Evolutionary conservation across 306 rosid genomes (phyloP), one percentile per base, ranked within the genome.

Genomic region (Neltuma alba): DNA sequence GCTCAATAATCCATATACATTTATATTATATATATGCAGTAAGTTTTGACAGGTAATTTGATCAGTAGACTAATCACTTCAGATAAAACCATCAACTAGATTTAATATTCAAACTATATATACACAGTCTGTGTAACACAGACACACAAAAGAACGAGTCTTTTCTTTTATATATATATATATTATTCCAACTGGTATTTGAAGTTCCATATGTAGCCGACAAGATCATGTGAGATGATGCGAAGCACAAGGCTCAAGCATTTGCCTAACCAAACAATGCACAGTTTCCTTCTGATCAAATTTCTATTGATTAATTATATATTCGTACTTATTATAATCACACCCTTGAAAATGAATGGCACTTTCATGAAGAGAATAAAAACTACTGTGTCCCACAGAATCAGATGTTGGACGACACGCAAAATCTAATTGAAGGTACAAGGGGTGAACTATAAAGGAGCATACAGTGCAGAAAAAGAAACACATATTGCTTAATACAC

Each of bases 221-320:
- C 89, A 88, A 79, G 45, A 88, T 73, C 87, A 87, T 84, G 87
- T 90, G 91, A 82, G 70, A 31, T 72, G 85, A 81, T 84, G 84
- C 79, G 77, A 82, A 87, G 82, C 91, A 83, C 88, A 83, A 85
- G 52, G 91, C 85, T 83, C 77, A 74, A 82, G 82, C 84, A 85
- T 75, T 78, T 77, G 89, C 83, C 85, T 80, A 80, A 81, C 86
- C 85, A 69, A 77, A 85, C 82, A 64, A 70, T n/a, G n/a, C n/a
- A n/a, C 80, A 77, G 36, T 45, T 65, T 66, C 72, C 50, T 63
- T 75, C n/a, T n/a, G n/a, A n/a, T 27, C 79, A 73, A 48, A 38
- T 66, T 65, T 37, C 23, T 36, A n/a, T n/a, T 65, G 23, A 65
- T 65, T 30, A 15, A 71, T n/a, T n/a, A n/a, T n/a, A n/a, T 57